A percentile compares a stretch with the other conserved stretches of the same genome.
Conservation (phyloP, 257 asterid species). For the Solanum megistacrolobum region DNA sequence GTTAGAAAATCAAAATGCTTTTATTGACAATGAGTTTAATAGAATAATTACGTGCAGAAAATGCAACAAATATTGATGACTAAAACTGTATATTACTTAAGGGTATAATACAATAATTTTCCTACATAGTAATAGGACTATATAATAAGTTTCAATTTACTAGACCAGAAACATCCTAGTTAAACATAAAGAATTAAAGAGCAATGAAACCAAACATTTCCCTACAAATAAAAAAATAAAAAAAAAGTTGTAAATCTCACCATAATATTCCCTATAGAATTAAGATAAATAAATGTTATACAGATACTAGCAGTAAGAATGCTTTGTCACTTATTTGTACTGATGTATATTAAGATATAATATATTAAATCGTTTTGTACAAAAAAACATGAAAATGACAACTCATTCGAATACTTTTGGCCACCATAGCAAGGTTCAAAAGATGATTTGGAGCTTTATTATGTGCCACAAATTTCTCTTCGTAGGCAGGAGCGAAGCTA, state of each 20-base stretch:
- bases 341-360: too few species aligned
- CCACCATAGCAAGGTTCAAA: background rate
- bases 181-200: background rate
- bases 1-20: background rate
- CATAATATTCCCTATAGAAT: background rate
- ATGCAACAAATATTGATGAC: background rate
- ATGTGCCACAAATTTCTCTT: background rate
- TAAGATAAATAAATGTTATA: too few species aligned
- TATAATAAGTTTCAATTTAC: too few species aligned
- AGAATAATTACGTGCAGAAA: background rate
- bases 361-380: background rate
- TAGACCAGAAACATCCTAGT: background rate
- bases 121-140: background rate
- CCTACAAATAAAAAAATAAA: background rate
- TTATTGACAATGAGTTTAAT: too few species aligned
- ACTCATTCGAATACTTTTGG: background rate
- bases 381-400: background rate
- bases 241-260: background rate
- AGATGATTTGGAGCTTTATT: background rate
- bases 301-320: background rate
- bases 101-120: background rate
- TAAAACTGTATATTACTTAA: too few species aligned
- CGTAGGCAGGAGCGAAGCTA: background rate
- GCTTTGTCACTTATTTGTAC: too few species aligned
- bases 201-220: too few species aligned